phyloP scores from a whole-genome alignment of 2,329 filamentous ascomycete species.

The Didymella keratinophila region DNA sequence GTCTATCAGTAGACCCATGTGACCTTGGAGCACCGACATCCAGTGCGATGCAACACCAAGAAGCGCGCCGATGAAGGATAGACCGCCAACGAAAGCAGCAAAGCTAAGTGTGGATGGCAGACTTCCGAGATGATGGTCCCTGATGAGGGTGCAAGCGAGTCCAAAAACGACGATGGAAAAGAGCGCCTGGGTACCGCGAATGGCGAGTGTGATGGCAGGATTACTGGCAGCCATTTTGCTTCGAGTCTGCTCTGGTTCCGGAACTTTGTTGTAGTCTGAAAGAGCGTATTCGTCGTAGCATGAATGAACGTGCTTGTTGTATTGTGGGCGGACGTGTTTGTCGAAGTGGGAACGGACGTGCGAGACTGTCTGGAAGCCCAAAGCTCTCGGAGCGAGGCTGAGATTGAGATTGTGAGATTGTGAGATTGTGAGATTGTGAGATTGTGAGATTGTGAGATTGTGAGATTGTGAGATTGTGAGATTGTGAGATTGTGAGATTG shows the following conservation, averaged over 20 bases:
- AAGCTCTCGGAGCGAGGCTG: background rate
- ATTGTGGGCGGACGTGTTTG: background rate
- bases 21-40: slow-evolving; percentile 26
- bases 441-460: too few species aligned
- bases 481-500: too few species aligned
- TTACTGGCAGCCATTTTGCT: slow-evolving; percentile 3
- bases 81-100: slow-evolving; percentile 28
- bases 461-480: too few species aligned
- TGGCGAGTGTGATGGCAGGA: slow-evolving; percentile 21
- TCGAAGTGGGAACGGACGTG: background rate
- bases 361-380: background rate
- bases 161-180: slow-evolving; percentile 35
- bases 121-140: slow-evolving; percentile 24
- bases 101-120: slow-evolving; percentile 24
- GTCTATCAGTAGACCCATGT: slow-evolving; percentile 25
- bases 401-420: background rate
- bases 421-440: too few species aligned
- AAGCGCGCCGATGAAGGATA: slow-evolving; percentile 27
- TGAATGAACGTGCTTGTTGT: background rate
- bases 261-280: background rate
- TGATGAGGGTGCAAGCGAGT: slow-evolving; percentile 30
- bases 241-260: background rate
- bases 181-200: slow-evolving; percentile 32
- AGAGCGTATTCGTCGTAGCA: background rate
- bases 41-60: slow-evolving; percentile 29